Evolutionary conservation across 257 asterid genomes (phyloP).

Genomic region (Ophiorrhiza pumila): DNA sequence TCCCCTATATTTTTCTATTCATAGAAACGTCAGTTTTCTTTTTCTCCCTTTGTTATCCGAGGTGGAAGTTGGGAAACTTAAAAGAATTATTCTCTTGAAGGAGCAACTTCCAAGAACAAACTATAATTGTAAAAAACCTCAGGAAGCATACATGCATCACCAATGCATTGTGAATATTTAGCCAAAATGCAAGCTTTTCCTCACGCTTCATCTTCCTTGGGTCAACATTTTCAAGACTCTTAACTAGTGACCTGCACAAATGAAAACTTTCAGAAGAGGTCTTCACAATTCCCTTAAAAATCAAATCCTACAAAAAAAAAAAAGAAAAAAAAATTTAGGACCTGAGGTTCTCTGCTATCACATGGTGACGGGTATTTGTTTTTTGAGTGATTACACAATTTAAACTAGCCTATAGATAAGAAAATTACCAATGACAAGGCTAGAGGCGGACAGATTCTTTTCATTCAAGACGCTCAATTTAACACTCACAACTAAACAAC

Average conservation of each 20-base stretch:
- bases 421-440: neutral
- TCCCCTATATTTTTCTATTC: neutral
- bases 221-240: constrained; percentile 76
- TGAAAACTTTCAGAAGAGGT: neutral
- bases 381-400: neutral
- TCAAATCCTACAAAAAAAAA: neutral
- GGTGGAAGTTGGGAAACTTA: neutral
- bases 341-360: neutral
- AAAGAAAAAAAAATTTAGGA: no score
- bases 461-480: neutral
- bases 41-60: neutral
- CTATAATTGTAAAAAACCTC: neutral
- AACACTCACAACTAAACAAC: neutral
- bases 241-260: constrained; percentile 63
- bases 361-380: neutral
- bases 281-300: neutral
- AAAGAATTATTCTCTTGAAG: neutral
- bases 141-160: constrained; percentile 72
- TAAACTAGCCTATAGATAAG: neutral
- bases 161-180: constrained; percentile 86
- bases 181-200: constrained; percentile 85
- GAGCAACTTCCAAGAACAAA: neutral
- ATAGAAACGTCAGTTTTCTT: neutral
- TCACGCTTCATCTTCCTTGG: constrained; percentile 74
- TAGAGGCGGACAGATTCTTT: neutral